Conservation (phyloP, 192 early-diverging fungal species). For the Coemansia sp. region DNA sequence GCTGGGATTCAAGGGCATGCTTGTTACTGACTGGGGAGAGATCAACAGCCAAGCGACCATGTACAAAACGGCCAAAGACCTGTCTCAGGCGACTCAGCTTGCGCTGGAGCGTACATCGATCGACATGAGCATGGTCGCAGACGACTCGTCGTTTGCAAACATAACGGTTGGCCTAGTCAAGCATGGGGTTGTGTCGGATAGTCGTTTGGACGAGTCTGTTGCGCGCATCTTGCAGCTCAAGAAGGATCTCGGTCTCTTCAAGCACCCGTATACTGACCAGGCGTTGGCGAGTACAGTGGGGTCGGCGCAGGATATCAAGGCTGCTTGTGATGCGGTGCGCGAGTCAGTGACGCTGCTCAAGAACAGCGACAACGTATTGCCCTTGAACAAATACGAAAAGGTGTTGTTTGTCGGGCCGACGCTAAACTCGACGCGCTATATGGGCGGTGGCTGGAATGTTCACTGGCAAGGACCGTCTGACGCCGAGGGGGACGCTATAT, state of each 20-base stretch:
- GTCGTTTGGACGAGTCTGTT: slow-evolving; percentile 57
- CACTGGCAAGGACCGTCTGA: slow-evolving; percentile 60
- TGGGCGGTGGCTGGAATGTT: slow-evolving; percentile 66
- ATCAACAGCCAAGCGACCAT: slow-evolving; percentile 58
- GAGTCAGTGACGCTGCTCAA: slow-evolving; percentile 64
- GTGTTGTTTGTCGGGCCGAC: slow-evolving; percentile 63
- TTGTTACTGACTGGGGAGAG: slow-evolving; percentile 67
- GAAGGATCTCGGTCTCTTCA: slow-evolving; percentile 66
- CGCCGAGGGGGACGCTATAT: slow-evolving; percentile 50
- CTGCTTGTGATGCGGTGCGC: slow-evolving; percentile 56
- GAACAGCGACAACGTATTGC: slow-evolving; percentile 56
- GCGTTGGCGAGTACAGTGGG: slow-evolving; percentile 43
- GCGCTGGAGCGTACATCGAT: slow-evolving; percentile 55
- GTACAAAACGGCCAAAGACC: slow-evolving; percentile 49
- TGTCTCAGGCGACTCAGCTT: slow-evolving; percentile 48
- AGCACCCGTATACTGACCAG: slow-evolving; percentile 44
- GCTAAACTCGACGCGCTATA: slow-evolving; percentile 57
- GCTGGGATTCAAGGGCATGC: slow-evolving; percentile 61
- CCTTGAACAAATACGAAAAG: slow-evolving; percentile 45
- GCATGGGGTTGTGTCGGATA: slow-evolving; percentile 29
- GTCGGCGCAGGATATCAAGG: slow-evolving; percentile 53
- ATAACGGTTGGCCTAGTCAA: slow-evolving; percentile 45
- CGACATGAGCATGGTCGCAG: slow-evolving; percentile 68
- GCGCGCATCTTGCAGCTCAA: slow-evolving; percentile 64
- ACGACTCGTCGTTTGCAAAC: slow-evolving; percentile 58